phyloP scores from a whole-genome alignment of 1,284 basidiomycete species.

The Rhizoctonia solani region DNA sequence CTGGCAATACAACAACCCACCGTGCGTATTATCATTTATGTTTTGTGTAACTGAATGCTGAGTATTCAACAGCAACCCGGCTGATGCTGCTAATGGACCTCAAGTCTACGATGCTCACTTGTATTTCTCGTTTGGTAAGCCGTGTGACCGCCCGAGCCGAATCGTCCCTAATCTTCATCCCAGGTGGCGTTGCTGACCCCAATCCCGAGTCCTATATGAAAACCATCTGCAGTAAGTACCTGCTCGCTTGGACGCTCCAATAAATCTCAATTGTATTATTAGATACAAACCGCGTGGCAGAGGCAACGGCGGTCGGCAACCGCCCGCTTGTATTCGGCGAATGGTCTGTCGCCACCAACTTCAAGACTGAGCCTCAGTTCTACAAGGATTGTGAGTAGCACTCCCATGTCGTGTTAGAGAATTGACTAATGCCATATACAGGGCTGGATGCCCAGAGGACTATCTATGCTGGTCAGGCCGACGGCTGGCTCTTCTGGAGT shows the following conservation, averaged over 20 bases:
- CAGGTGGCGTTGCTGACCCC: slow-evolving; percentile 67
- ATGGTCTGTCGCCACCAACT: slow-evolving; percentile 73
- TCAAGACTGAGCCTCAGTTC: slow-evolving; percentile 64
- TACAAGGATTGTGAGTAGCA: slow-evolving; percentile 51
- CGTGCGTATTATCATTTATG: slow-evolving; percentile 40
- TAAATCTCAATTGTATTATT: neutral
- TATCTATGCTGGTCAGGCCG: slow-evolving; percentile 54
- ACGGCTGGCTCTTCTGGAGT: slow-evolving; percentile 80
- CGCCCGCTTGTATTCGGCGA: slow-evolving; percentile 59
- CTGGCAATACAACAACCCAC: slow-evolving; percentile 69
- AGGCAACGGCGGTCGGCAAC: slow-evolving; percentile 56
- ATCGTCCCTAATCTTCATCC: slow-evolving; percentile 24
- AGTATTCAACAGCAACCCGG: slow-evolving; percentile 55
- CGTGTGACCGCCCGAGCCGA: slow-evolving; percentile 8
- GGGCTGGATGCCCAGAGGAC: slow-evolving; percentile 69
- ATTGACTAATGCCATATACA: slow-evolving; percentile 71
- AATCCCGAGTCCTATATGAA: slow-evolving; percentile 66
- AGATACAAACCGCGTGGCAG: slow-evolving; percentile 48
- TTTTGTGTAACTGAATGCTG: no score
- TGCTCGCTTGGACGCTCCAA: neutral
- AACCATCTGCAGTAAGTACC: slow-evolving; percentile 65
- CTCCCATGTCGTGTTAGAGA: slow-evolving; percentile 61
- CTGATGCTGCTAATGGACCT: slow-evolving; percentile 65
- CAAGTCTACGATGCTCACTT: slow-evolving; percentile 77
- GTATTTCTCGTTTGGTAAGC: slow-evolving; percentile 61